A percentile compares a stretch with the other conserved stretches of the same genome.
Conservation (phyloP, 352 stramenopile species). For the Globisporangium nodosum region DNA sequence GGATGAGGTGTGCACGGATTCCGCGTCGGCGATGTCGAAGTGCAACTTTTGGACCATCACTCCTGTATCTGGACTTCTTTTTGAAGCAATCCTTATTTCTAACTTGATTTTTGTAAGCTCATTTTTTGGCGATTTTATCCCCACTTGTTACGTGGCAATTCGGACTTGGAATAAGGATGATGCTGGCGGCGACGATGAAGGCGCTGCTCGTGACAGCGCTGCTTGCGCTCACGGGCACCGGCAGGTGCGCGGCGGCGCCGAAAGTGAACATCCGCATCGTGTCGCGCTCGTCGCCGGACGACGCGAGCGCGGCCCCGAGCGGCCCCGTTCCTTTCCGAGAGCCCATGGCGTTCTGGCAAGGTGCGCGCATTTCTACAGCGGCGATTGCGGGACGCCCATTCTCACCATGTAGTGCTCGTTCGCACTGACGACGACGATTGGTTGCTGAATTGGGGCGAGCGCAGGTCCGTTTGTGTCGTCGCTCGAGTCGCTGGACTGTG, state of each 20-base stretch:
- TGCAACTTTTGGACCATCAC: slow-evolving; percentile 13
- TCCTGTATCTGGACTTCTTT: slow-evolving; percentile 1
- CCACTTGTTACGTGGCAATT: too few species aligned
- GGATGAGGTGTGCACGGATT: slow-evolving; percentile 4
- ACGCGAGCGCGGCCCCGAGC: slow-evolving; percentile 6
- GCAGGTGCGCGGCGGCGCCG: slow-evolving; percentile 28
- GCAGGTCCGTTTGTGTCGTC: slow-evolving; percentile 34
- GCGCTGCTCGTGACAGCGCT: slow-evolving; percentile 16
- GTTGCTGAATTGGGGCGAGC: background rate
- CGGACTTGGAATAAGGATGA: background rate
- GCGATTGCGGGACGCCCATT: background rate
- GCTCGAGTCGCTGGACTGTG: slow-evolving; percentile 26
- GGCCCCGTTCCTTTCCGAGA: slow-evolving; percentile 42
- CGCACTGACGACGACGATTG: too few species aligned
- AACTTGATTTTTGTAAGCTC: too few species aligned
- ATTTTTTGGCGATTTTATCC: too few species aligned
- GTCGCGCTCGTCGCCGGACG: slow-evolving; percentile 19
- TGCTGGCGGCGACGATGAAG: background rate
- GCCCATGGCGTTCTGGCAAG: slow-evolving; percentile 38
- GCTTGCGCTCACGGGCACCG: slow-evolving; percentile 17
- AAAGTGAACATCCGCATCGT: slow-evolving; percentile 66
- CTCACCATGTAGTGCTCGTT: background rate
- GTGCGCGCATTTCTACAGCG: slow-evolving; percentile 1
- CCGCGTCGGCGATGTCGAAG: background rate
- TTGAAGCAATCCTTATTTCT: too few species aligned